Conservation (phyloP, 1,139 yeast genomes). For the Suhomyces bolitotheri region DNA sequence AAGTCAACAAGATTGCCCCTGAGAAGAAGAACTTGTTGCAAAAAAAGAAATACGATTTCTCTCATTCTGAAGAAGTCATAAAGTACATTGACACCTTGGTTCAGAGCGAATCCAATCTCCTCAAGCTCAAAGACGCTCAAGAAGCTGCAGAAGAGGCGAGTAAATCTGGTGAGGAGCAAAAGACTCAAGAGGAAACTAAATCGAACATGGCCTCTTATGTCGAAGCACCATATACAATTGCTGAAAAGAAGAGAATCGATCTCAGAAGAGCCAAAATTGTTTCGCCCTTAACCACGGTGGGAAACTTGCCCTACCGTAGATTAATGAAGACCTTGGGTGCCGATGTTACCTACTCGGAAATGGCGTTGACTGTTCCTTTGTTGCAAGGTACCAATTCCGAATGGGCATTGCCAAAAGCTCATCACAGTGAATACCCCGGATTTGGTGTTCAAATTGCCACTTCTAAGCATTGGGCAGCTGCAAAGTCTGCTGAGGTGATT, state of each 20-base stretch:
- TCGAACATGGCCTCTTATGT: slow-evolving; percentile 54
- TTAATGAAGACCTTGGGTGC: slow-evolving; percentile 91
- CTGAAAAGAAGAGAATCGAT: slow-evolving; percentile 78
- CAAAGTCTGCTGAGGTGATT: slow-evolving; percentile 84
- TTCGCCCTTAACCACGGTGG: slow-evolving; percentile 96
- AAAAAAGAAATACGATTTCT: slow-evolving; percentile 61
- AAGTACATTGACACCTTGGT: slow-evolving; percentile 54
- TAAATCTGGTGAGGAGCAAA: slow-evolving; percentile 22
- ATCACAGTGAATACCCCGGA: slow-evolving; percentile 75
- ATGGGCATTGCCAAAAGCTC: slow-evolving; percentile 97
- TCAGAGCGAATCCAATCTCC: slow-evolving; percentile 36
- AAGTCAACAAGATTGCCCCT: slow-evolving; percentile 62
- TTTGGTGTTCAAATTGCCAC: slow-evolving; percentile 95
- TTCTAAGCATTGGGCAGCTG: slow-evolving; percentile 89
- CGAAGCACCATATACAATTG: slow-evolving; percentile 74
- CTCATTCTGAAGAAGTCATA: slow-evolving; percentile 54
- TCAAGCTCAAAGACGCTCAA: slow-evolving; percentile 34
- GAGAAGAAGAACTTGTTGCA: slow-evolving; percentile 58
- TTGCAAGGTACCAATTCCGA: slow-evolving; percentile 89
- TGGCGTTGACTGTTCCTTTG: slow-evolving; percentile 87
- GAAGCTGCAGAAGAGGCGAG: slow-evolving; percentile 18
- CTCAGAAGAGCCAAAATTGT: slow-evolving; percentile 77
- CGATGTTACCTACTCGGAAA: slow-evolving; percentile 90
- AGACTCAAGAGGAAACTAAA: slow-evolving; percentile 24
- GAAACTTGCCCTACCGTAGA: slow-evolving; percentile 92